phyloP scores from a whole-genome alignment of 2,329 filamentous ascomycete genomes.

The Colletotrichum sp. region DNA sequence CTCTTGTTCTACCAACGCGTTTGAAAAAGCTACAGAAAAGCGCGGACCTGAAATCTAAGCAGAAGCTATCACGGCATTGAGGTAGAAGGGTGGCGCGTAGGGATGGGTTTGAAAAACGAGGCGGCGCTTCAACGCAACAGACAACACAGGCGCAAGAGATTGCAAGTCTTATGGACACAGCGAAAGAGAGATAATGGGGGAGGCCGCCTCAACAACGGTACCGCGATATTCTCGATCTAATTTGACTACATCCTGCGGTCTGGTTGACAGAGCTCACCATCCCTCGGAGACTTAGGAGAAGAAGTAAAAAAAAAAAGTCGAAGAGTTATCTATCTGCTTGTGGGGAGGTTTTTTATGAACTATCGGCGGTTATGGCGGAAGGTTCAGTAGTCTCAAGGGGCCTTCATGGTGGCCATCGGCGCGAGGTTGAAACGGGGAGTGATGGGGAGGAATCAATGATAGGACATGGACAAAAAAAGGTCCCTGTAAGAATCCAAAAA shows the following conservation, averaged over 20 bases:
- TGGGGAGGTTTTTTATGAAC: constrained; percentile 7
- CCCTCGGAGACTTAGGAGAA: neutral
- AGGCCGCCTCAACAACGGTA: neutral
- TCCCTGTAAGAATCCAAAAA: neutral
- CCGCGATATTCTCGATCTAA: constrained; percentile 2
- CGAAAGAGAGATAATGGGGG: neutral
- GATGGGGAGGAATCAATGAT: neutral
- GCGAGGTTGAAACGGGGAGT: neutral
- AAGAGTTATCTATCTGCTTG: constrained; percentile 5
- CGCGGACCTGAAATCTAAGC: neutral
- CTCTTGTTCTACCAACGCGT: constrained; percentile 92
- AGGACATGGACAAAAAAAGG: neutral
- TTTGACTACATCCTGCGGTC: constrained; percentile 5
- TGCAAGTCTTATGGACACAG: neutral
- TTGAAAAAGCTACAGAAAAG: constrained; percentile 29
- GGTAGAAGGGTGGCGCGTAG: neutral
- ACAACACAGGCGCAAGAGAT: neutral
- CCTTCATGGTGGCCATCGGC: neutral
- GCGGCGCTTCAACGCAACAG: neutral
- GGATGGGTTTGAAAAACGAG: neutral
- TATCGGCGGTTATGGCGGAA: neutral
- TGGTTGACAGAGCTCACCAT: neutral
- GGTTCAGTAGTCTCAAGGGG: neutral
- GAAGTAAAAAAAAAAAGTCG: neutral
- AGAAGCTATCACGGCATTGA: neutral